A percentile compares a stretch with the other conserved stretches of the same genome.
Conservation (phyloP, 2,329 filamentous ascomycete genomes). For the Colletotrichum simmondsii region DNA sequence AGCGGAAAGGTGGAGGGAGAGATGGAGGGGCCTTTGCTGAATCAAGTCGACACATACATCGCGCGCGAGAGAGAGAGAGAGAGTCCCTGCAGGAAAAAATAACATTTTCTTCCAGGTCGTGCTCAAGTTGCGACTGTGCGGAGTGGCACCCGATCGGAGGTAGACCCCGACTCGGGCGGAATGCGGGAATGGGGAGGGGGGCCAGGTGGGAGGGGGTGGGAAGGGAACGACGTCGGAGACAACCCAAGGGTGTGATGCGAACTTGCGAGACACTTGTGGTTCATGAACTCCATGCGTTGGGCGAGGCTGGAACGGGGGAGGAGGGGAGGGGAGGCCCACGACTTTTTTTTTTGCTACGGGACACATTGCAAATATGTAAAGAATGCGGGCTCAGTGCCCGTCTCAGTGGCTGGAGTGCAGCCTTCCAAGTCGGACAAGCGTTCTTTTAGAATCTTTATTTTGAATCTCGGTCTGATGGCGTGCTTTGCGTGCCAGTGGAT, state of each 20-base stretch:
- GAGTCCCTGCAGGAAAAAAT: neutral
- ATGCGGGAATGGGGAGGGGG: too few species aligned
- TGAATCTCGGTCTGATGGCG: neutral
- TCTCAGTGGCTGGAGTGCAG: neutral
- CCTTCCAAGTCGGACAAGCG: neutral
- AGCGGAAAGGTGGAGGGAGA: neutral
- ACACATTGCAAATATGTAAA: constrained; percentile 8
- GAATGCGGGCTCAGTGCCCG: neutral
- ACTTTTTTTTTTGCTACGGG: neutral
- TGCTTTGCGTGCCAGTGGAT: neutral
- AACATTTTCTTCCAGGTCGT: neutral
- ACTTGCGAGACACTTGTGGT: constrained; percentile 24
- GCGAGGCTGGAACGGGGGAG: constrained; percentile 27
- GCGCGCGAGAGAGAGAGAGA: neutral
- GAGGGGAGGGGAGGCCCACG: too few species aligned
- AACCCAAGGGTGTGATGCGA: neutral
- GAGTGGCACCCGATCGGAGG: constrained; percentile 8
- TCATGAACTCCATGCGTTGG: constrained; percentile 30
- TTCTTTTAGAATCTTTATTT: neutral
- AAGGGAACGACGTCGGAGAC: constrained; percentile 25
- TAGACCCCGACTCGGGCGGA: neutral
- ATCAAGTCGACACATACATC: neutral
- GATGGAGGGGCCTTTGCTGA: neutral
- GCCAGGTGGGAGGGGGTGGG: neutral
- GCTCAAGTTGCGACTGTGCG: neutral